Conservation (phyloP, 805 yeast genomes). For the Blastobotrys chiropterorum region DNA sequence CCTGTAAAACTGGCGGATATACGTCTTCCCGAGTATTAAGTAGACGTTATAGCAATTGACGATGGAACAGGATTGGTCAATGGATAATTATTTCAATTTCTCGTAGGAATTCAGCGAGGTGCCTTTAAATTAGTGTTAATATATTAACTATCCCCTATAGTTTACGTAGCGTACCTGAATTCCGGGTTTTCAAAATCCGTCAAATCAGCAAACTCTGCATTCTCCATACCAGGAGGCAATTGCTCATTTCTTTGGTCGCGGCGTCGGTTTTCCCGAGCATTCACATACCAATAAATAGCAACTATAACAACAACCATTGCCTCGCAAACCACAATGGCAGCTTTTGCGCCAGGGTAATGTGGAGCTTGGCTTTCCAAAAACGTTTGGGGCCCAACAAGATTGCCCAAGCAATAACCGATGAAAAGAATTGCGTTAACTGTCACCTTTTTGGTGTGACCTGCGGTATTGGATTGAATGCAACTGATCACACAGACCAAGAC, state of each 20-base stretch:
- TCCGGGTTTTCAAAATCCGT: constrained; percentile 50
- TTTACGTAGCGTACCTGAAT: constrained; percentile 23
- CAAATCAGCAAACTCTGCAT: constrained; percentile 32
- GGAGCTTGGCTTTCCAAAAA: constrained; percentile 58
- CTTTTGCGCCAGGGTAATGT: constrained; percentile 48
- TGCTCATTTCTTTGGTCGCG: constrained; percentile 3
- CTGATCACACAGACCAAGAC: constrained; percentile 10
- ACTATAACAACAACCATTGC: constrained; percentile 38
- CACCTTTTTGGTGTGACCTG: constrained; percentile 72
- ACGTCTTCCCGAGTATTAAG: too few relatives aligned
- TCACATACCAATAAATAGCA: constrained; percentile 21
- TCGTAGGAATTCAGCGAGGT: too few relatives aligned
- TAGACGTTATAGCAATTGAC: too few relatives aligned
- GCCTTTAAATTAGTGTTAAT: too few relatives aligned
- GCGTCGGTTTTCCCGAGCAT: constrained; percentile 7
- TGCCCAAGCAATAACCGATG: constrained; percentile 62
- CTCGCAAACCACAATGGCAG: constrained; percentile 47
- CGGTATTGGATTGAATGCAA: constrained; percentile 39
- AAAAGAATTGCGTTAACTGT: constrained; percentile 52
- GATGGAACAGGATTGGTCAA: too few relatives aligned
- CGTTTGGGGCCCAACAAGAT: constrained; percentile 68
- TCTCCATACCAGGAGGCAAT: constrained; percentile 6
- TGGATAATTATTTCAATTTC: too few relatives aligned
- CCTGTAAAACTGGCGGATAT: too few relatives aligned
- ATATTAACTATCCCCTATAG: too few relatives aligned